A percentile compares a stretch with the other conserved stretches of the same genome.
Conservation (phyloP, 2,329 filamentous ascomycete genomes). For the Paraphoma chrysanthemicola region DNA sequence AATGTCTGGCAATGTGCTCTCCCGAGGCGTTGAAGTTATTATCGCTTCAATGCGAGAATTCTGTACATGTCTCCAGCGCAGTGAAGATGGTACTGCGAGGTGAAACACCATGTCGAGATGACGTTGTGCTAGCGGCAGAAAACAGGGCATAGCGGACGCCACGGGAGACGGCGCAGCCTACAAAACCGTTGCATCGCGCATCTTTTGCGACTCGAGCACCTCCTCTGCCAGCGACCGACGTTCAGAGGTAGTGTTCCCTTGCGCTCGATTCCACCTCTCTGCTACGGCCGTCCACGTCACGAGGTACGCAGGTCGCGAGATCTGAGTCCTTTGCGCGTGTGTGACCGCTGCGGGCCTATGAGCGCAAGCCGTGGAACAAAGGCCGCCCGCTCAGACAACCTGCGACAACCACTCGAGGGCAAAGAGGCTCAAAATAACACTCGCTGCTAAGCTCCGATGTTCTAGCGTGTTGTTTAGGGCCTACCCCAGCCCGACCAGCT, state of each 20-base stretch:
- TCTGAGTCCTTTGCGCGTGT: slow-evolving; percentile 29
- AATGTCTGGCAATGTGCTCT: too few relatives aligned
- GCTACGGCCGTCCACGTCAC: slow-evolving; percentile 35
- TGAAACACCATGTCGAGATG: slow-evolving; percentile 11
- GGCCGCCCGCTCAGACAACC: slow-evolving; percentile 36
- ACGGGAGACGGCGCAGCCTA: slow-evolving; percentile 26
- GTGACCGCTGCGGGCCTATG: slow-evolving; percentile 35
- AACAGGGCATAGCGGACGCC: slow-evolving; percentile 42
- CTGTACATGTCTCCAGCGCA: background rate
- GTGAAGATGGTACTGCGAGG: background rate
- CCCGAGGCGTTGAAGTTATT: too few relatives aligned
- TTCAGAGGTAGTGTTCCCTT: slow-evolving; percentile 49
- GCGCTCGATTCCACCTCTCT: slow-evolving; percentile 38
- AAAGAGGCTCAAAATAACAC: slow-evolving; percentile 39
- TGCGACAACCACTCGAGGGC: slow-evolving; percentile 40
- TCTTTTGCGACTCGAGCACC: slow-evolving; percentile 36
- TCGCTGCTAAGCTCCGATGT: slow-evolving; percentile 23
- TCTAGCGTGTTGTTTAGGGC: slow-evolving; percentile 44
- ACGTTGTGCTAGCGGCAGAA: slow-evolving; percentile 32
- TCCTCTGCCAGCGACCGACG: slow-evolving; percentile 44
- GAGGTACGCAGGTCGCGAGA: slow-evolving; percentile 28
- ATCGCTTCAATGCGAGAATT: background rate
- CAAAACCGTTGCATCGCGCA: slow-evolving; percentile 41
- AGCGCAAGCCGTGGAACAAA: slow-evolving; percentile 48
- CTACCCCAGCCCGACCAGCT: slow-evolving; percentile 43